Percentiles rank a stretch among this genome's conserved stretches.
Evolutionary conservation across 78 protist species (phyloP).

Genomic region (Isochrysis galbana): DNA sequence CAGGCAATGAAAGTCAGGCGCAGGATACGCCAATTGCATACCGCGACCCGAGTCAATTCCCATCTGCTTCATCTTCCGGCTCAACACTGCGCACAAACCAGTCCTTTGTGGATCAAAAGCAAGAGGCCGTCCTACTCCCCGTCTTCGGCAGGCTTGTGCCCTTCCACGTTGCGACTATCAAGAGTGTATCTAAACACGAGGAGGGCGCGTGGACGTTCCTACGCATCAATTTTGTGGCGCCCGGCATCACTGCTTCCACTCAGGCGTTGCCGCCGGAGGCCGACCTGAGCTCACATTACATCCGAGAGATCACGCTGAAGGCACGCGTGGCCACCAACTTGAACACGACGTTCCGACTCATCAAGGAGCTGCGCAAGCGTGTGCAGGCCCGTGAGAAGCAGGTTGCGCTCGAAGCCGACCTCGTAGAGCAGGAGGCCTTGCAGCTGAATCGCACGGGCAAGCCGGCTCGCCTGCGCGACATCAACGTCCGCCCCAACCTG

Average conservation of each 20-base stretch:
- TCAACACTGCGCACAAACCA: neutral
- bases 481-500: conserved; percentile 71
- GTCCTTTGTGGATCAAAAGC: conserved; percentile 70
- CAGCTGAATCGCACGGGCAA: conserved; percentile 43
- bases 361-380: conserved; percentile 77
- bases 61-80: neutral
- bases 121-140: conserved; percentile 79
- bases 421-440: conserved; percentile 77
- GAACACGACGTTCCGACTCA: conserved; percentile 35
- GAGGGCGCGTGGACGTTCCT: conserved; percentile 46
- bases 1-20: neutral
- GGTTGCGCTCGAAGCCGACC: conserved; percentile 44
- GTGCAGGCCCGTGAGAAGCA: conserved; percentile 45
- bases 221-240: conserved; percentile 80
- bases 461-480: conserved; percentile 60
- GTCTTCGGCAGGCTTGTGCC: conserved; percentile 83
- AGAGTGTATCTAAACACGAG: conserved; percentile 66
- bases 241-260: neutral
- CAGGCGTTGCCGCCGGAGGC: neutral
- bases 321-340: conserved; percentile 46
- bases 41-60: neutral
- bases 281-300: neutral
- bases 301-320: conserved; percentile 77
- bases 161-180: conserved; percentile 86
- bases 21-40: conserved; percentile 30